phyloP scores from a whole-genome alignment of 2,329 filamentous ascomycete species.

The Trichoderma sp. region DNA sequence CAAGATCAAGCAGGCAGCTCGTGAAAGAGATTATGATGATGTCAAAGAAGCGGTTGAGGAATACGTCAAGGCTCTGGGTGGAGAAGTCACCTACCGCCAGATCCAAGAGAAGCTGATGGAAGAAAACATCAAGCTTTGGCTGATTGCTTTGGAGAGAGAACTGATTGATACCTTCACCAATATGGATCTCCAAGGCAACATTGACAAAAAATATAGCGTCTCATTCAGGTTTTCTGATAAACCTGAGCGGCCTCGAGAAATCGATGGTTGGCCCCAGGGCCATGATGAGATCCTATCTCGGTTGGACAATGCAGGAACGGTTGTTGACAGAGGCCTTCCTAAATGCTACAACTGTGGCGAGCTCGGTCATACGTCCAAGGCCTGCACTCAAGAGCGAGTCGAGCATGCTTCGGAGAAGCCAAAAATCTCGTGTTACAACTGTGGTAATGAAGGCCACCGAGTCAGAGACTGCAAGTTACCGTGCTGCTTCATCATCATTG shows the following conservation, averaged over 20 bases:
- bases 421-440: conserved; percentile 67
- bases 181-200: conserved; percentile 72
- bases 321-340: conserved; percentile 60
- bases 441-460: conserved; percentile 65
- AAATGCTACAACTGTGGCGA: conserved; percentile 68
- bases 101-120: conserved; percentile 65
- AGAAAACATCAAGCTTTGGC: conserved; percentile 57
- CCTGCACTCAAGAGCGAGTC: conserved; percentile 61
- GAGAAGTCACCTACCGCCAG: conserved; percentile 60
- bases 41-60: conserved; percentile 62
- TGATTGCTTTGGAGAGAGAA: conserved; percentile 66
- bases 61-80: conserved; percentile 63
- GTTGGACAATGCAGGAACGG: conserved; percentile 67
- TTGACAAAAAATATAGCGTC: conserved; percentile 66
- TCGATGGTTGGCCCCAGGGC: conserved; percentile 61
- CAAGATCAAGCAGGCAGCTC: conserved; percentile 56
- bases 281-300: conserved; percentile 65
- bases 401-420: conserved; percentile 49
- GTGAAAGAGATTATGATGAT: conserved; percentile 63
- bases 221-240: conserved; percentile 64
- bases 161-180: conserved; percentile 64
- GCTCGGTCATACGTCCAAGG: conserved; percentile 64
- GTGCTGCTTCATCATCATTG: not conserved
- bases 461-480: conserved; percentile 65
- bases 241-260: conserved; percentile 62